Evolutionary conservation across 305 asterid genomes (phyloP).

Genomic region (Solanum hybrid): DNA sequence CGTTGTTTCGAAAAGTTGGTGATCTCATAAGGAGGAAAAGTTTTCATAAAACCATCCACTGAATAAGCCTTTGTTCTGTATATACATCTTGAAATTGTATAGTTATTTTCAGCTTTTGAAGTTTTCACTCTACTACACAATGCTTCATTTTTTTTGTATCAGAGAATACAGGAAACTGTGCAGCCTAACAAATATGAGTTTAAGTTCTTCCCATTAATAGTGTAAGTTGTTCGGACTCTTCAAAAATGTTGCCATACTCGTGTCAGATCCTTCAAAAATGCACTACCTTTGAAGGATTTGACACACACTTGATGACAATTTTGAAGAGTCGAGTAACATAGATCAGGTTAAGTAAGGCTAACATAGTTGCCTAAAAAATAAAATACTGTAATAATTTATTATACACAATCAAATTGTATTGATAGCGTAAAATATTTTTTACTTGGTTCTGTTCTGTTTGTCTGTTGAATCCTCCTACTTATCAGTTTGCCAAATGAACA

Average conservation of each 20-base stretch:
- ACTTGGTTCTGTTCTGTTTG: no score
- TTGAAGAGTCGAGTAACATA: not conserved
- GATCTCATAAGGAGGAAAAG: slow-evolving; percentile 20
- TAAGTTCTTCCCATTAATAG: not conserved
- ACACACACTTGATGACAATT: not conserved
- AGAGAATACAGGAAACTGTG: not conserved
- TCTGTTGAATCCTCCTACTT: no score
- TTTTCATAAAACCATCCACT: slow-evolving; percentile 9
- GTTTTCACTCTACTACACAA: not conserved
- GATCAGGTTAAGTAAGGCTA: not conserved
- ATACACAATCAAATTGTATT: not conserved
- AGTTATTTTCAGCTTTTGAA: not conserved
- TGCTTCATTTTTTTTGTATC: not conserved
- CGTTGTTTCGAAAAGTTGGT: slow-evolving; percentile 2
- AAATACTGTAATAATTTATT: not conserved
- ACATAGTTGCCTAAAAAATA: not conserved
- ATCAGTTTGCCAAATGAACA: no score
- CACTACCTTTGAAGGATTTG: not conserved
- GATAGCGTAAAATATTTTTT: not conserved
- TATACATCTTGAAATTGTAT: not conserved
- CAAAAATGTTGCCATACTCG: no score
- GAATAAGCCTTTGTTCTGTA: not conserved
- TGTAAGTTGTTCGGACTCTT: not conserved
- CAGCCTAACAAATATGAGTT: not conserved
- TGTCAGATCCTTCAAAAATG: not conserved